A percentile compares a stretch with the other conserved stretches of the same genome.
Evolutionary conservation across 164 flowering plant species (phyloP).

Genomic region (Cinnamomum chago): DNA sequence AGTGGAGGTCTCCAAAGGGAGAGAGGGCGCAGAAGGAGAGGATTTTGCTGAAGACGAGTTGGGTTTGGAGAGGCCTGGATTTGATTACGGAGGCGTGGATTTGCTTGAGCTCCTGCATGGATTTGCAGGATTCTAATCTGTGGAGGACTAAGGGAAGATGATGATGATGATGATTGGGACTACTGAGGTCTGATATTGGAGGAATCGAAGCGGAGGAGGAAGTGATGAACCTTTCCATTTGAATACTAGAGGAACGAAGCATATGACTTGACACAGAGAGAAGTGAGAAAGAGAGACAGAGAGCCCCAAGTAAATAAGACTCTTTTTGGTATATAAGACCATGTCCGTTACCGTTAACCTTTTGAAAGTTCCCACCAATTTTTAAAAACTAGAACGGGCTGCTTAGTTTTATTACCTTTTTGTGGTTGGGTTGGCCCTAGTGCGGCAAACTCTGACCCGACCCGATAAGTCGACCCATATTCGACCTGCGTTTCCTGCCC

Average conservation of each 20-base stretch:
- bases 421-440: too few species aligned
- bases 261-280: background rate
- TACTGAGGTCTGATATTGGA: background rate
- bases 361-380: too few species aligned
- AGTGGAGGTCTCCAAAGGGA: slow-evolving; percentile 12
- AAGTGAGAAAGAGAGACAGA: background rate
- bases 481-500: too few species aligned
- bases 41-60: slow-evolving; percentile 15
- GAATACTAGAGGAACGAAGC: background rate
- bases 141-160: slow-evolving; percentile 9
- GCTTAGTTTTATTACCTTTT: too few species aligned
- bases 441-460: too few species aligned
- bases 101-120: slow-evolving; percentile 19
- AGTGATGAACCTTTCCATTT: background rate
- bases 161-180: background rate
- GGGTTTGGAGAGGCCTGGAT: slow-evolving; percentile 12
- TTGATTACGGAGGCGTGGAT: slow-evolving; percentile 16
- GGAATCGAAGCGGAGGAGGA: background rate
- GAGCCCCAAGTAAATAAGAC: too few species aligned
- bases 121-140: slow-evolving; percentile 13
- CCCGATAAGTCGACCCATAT: too few species aligned
- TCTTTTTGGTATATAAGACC: too few species aligned
- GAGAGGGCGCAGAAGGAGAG: slow-evolving; percentile 13
- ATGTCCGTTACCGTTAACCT: too few species aligned
- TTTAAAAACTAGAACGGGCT: too few species aligned